Percentiles rank a stretch among this genome's conserved stretches.
Conservation (phyloP, 345 rosid genomes). For the Eucalyptus rudis region DNA sequence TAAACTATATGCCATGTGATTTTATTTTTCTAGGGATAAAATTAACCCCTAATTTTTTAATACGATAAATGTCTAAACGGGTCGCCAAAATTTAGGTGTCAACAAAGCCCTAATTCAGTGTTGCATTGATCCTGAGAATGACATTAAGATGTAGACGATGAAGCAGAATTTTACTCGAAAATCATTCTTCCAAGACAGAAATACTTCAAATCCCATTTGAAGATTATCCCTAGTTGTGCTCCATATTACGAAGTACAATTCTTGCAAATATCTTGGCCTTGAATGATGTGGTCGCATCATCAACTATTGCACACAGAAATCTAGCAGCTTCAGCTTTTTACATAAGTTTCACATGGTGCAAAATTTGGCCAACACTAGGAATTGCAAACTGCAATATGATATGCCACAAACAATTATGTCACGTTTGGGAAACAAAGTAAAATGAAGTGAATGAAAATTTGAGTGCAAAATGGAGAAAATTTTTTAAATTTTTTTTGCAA, state of each 20-base stretch:
- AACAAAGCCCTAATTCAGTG: no score
- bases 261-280: constrained; percentile 73
- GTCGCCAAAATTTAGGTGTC: no score
- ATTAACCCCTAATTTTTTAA: no score
- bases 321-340: constrained; percentile 58
- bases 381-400: constrained; percentile 43
- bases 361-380: constrained; percentile 73
- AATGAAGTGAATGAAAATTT: background rate
- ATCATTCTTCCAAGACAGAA: background rate
- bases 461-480: background rate
- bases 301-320: constrained; percentile 66
- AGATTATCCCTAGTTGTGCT: constrained; percentile 48
- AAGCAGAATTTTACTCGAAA: rapidly evolving
- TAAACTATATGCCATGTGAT: no score
- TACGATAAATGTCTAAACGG: no score
- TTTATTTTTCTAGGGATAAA: no score
- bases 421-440: background rate
- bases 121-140: rapidly evolving
- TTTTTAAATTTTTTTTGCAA: no score
- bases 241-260: constrained; percentile 67
- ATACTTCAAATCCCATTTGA: background rate
- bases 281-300: constrained; percentile 58
- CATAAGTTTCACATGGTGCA: constrained; percentile 79
- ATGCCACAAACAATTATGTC: background rate
- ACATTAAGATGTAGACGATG: no score